Percentiles rank a stretch among this genome's conserved stretches.
Conservation (phyloP, 2,329 filamentous ascomycete genomes). For the Laburnicola sp. region DNA sequence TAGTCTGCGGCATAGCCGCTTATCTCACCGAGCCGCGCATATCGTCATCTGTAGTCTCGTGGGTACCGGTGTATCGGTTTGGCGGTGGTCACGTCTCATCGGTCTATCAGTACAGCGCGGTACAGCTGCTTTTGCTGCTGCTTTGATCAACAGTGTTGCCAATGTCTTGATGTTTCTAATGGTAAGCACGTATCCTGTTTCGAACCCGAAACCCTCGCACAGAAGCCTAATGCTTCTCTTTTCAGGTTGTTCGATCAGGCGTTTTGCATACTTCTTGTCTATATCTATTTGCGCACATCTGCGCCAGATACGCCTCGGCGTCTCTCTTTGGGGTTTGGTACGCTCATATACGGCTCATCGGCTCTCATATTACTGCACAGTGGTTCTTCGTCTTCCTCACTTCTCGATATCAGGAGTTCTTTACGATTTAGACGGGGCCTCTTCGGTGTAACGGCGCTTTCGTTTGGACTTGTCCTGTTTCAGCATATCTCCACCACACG, state of each 20-base stretch:
- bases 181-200: conserved; percentile 24
- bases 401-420: conserved; percentile 29
- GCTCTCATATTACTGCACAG: conserved; percentile 28
- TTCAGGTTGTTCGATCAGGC: conserved; percentile 34
- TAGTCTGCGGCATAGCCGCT: conserved; percentile 33
- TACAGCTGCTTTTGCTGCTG: conserved; percentile 34
- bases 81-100: conserved; percentile 1
- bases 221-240: background rate
- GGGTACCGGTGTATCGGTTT: conserved; percentile 30
- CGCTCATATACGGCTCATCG: conserved; percentile 30
- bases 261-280: conserved; percentile 34
- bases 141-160: conserved; percentile 24
- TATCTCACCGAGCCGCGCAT: conserved; percentile 36
- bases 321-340: conserved; percentile 33
- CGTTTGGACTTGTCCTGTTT: conserved; percentile 31
- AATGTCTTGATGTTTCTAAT: conserved; percentile 37
- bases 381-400: conserved; percentile 21
- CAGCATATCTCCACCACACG: conserved; percentile 24
- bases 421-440: conserved; percentile 35
- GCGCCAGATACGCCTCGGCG: conserved; percentile 29
- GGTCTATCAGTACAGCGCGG: conserved; percentile 28
- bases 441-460: conserved; percentile 31
- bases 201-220: background rate
- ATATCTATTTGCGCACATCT: conserved; percentile 32
- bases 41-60: conserved; percentile 27